These are phyloP conservation scores for Cornus kousa DNA, from an alignment of 148 eudicot species.

Conservation along the genomic window DNA sequence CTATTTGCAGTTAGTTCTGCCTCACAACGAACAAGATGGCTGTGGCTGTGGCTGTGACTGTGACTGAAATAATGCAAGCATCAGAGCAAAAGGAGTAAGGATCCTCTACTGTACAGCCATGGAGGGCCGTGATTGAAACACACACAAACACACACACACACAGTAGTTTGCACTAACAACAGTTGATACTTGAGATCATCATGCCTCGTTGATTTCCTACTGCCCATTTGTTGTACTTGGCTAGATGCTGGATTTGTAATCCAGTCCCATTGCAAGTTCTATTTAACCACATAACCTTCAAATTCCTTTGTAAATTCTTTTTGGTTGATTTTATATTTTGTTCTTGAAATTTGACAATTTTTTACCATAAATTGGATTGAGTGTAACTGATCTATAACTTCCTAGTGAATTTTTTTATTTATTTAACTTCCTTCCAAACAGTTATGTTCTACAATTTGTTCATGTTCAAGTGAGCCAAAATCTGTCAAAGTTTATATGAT, in stretches of 20 bases:
- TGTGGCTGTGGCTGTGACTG: background rate
- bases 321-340: background rate
- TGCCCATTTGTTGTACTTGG: background rate
- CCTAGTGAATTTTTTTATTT: background rate
- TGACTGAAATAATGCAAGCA: background rate
- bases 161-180: too few relatives aligned
- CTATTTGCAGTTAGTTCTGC: too few relatives aligned
- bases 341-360: background rate
- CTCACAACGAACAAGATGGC: background rate
- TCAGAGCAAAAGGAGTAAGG: background rate
- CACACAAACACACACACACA: too few relatives aligned
- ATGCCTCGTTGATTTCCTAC: too few relatives aligned
- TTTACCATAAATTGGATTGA: background rate
- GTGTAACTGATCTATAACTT: background rate
- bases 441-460: background rate
- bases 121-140: too few relatives aligned
- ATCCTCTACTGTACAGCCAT: too few relatives aligned
- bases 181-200: too few relatives aligned
- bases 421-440: too few relatives aligned
- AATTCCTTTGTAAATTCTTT: background rate
- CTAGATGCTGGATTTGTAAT: background rate
- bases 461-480: background rate
- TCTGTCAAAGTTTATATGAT: too few relatives aligned
- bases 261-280: background rate
- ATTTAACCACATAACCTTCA: background rate